Evolutionary conservation across 2,329 filamentous ascomycete genomes (phyloP).

Genomic region (Mariannaea elegans): DNA sequence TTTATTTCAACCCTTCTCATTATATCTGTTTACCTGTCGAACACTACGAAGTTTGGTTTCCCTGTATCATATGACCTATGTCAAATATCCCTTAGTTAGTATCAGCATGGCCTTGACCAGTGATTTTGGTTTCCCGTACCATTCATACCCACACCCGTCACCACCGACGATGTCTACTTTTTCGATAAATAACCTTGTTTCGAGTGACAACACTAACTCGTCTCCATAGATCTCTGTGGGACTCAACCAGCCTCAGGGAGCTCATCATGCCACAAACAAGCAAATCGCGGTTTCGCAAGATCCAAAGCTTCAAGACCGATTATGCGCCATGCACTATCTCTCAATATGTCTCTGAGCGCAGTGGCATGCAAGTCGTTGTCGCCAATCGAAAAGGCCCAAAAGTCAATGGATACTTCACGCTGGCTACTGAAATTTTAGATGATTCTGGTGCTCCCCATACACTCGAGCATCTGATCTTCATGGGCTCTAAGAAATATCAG

Average conservation of each 20-base stretch:
- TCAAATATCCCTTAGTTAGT: too few species aligned
- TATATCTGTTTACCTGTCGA: too few species aligned
- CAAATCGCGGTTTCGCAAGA: slow-evolving; percentile 75
- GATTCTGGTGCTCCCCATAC: slow-evolving; percentile 93
- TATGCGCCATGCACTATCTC: slow-evolving; percentile 90
- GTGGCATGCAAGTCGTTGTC: slow-evolving; percentile 93
- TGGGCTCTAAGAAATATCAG: slow-evolving; percentile 91
- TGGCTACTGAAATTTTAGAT: slow-evolving; percentile 97
- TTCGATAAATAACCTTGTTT: not conserved
- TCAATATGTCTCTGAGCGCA: slow-evolving; percentile 94
- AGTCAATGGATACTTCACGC: slow-evolving; percentile 90
- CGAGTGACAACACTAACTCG: slow-evolving; percentile 16
- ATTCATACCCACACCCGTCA: too few species aligned
- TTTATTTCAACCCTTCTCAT: not conserved
- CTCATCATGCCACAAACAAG: slow-evolving; percentile 61
- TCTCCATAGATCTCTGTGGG: slow-evolving; percentile 31
- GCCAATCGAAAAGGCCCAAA: slow-evolving; percentile 96
- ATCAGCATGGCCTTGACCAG: too few species aligned
- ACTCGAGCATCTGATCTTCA: slow-evolving; percentile 83
- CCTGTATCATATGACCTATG: too few species aligned
- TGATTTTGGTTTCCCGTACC: too few species aligned
- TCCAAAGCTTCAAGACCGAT: slow-evolving; percentile 87
- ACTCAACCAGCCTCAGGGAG: slow-evolving; percentile 26
- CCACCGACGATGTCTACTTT: not conserved
- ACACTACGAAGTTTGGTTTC: too few species aligned